Conservation (phyloP, 441 rosid species). For the Rhodomyrtus psidioides region DNA sequence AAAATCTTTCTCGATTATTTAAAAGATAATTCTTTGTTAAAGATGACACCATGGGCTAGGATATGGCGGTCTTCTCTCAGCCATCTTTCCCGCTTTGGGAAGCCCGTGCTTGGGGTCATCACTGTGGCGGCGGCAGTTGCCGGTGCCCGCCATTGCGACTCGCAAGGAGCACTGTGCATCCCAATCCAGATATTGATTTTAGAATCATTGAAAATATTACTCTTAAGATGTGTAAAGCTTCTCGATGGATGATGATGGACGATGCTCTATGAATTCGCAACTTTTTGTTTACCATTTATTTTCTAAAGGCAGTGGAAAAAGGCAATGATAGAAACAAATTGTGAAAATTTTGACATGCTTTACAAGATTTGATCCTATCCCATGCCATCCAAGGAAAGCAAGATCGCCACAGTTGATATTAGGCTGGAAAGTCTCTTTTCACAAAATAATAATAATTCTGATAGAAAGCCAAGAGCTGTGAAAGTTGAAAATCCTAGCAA, state of each 20-base stretch:
- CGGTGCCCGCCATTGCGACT: not conserved
- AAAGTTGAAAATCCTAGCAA: not conserved
- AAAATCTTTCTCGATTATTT: not conserved
- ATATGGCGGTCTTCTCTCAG: not conserved
- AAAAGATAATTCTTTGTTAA: not conserved
- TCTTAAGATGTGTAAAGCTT: not conserved
- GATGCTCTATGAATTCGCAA: not conserved
- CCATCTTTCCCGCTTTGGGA: not conserved
- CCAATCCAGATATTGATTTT: not conserved
- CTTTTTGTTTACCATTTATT: not conserved
- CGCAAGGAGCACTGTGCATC: not conserved
- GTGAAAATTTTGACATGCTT: not conserved
- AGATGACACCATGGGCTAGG: not conserved
- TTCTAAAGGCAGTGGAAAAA: not conserved
- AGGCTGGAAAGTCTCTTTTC: not conserved
- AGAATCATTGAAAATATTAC: not conserved
- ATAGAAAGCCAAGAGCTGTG: not conserved
- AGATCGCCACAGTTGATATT: not conserved
- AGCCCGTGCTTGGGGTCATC: not conserved
- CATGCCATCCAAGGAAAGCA: not conserved
- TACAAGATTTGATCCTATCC: not conserved
- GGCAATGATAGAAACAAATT: not conserved
- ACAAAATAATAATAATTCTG: not conserved
- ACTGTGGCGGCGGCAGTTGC: not conserved
- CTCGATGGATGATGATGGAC: not conserved